These are phyloP conservation scores for Staphylotrichum tortipilum DNA, from an alignment of 495 filamentous ascomycete species.

Conservation along the genomic window DNA sequence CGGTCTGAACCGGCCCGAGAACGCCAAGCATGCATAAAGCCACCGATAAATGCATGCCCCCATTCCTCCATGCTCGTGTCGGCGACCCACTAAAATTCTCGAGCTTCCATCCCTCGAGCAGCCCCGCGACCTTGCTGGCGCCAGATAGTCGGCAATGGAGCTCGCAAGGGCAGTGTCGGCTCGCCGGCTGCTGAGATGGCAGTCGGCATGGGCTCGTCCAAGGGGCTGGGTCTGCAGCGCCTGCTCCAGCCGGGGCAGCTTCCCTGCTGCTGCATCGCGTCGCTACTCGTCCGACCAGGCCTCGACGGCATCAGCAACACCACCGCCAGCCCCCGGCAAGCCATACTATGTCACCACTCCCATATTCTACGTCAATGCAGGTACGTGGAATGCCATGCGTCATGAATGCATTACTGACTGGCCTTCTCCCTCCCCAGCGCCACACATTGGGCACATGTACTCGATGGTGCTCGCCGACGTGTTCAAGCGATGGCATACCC, in stretches of 20 bases:
- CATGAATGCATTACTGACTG: not conserved
- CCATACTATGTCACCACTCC: conserved; percentile 94
- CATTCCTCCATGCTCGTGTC: no score
- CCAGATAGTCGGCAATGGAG: conserved; percentile 8
- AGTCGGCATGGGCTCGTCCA: conserved; percentile 9
- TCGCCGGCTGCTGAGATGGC: conserved; percentile 11
- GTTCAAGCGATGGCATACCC: conserved; percentile 83
- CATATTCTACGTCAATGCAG: conserved; percentile 98
- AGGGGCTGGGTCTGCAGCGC: conserved; percentile 17
- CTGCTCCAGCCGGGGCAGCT: conserved; percentile 7
- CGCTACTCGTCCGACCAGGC: conserved; percentile 6
- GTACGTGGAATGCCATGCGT: conserved; percentile 51
- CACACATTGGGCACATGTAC: conserved; percentile 92
- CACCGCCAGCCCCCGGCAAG: conserved; percentile 42
- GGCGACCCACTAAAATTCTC: conserved; percentile 5
- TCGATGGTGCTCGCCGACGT: conserved; percentile 86
- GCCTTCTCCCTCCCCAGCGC: no score
- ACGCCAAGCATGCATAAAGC: no score
- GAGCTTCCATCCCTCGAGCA: no score
- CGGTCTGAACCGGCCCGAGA: no score
- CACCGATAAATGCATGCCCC: no score
- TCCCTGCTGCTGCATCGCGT: conserved; percentile 3
- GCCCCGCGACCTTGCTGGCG: no score
- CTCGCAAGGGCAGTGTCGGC: conserved; percentile 16
- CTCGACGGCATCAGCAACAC: not conserved